These are phyloP conservation scores for Silybum marianum DNA, from an alignment of 129 eudicot species.

Conservation along the genomic window DNA sequence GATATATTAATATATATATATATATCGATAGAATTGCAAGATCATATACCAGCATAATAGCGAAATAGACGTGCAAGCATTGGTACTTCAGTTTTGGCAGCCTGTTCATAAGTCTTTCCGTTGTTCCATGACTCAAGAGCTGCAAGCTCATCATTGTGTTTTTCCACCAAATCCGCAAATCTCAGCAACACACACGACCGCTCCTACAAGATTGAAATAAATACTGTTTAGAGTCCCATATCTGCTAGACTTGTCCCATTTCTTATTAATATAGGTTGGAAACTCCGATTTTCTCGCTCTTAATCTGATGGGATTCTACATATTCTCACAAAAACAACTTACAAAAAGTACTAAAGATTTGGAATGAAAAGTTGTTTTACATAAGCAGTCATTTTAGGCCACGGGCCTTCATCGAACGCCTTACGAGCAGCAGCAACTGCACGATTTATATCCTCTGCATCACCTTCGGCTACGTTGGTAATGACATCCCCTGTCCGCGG, in stretches of 20 bases:
- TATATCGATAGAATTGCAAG: neutral
- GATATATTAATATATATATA: no score
- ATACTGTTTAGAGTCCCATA: neutral
- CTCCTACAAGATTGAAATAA: constrained; percentile 31
- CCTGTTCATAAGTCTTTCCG: constrained; percentile 59
- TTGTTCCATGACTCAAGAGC: constrained; percentile 65
- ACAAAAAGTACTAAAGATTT: neutral
- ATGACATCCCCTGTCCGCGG: constrained; percentile 64
- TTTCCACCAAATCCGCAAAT: constrained; percentile 63
- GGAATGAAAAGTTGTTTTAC: constrained; percentile 19
- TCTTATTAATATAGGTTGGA: neutral
- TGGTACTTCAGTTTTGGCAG: constrained; percentile 46
- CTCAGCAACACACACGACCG: constrained; percentile 43
- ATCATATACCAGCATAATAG: constrained; percentile 53
- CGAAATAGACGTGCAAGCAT: constrained; percentile 53
- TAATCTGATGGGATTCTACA: neutral
- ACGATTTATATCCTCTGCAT: constrained; percentile 56
- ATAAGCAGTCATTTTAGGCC: constrained; percentile 66
- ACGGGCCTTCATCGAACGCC: constrained; percentile 63
- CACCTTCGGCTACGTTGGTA: constrained; percentile 59
- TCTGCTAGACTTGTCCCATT: neutral
- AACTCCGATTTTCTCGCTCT: neutral
- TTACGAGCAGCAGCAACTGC: constrained; percentile 69
- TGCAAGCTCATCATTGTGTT: constrained; percentile 59
- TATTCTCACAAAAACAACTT: neutral